phyloP scores from a whole-genome alignment of 257 asterid species.

The Solanum sparsipilum region DNA sequence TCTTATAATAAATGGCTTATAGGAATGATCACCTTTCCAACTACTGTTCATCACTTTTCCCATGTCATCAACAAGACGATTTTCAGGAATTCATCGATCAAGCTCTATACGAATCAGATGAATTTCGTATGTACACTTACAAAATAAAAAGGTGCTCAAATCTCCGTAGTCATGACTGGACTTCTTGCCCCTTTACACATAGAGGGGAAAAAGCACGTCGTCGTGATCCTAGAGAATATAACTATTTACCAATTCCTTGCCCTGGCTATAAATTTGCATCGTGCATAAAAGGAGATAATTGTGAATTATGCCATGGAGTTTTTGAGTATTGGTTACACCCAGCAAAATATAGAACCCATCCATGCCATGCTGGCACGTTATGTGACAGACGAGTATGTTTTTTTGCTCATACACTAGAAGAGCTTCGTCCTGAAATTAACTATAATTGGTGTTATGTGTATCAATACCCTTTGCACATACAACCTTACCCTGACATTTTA shows the following conservation, averaged over 20 bases:
- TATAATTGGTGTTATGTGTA: neutral
- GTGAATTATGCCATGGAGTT: neutral
- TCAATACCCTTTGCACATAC: neutral
- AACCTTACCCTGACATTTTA: neutral
- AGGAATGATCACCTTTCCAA: neutral
- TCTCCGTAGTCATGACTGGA: neutral
- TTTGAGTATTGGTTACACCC: slow-evolving; percentile 2
- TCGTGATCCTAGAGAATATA: neutral
- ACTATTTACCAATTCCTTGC: neutral
- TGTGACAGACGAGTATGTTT: neutral
- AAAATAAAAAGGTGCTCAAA: neutral
- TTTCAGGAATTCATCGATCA: neutral
- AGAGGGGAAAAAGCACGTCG: slow-evolving; percentile 4
- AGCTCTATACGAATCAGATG: neutral
- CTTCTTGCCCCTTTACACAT: neutral
- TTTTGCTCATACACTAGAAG: neutral
- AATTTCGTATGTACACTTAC: neutral
- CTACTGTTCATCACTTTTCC: neutral
- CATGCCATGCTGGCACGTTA: neutral
- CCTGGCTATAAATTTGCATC: neutral
- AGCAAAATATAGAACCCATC: neutral
- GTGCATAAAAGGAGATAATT: neutral
- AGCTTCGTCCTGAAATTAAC: neutral
- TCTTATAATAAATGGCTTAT: neutral
- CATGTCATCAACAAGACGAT: neutral